phyloP scores from a whole-genome alignment of 1,284 basidiomycete genomes.

The Leccinum cinnamomeum region DNA sequence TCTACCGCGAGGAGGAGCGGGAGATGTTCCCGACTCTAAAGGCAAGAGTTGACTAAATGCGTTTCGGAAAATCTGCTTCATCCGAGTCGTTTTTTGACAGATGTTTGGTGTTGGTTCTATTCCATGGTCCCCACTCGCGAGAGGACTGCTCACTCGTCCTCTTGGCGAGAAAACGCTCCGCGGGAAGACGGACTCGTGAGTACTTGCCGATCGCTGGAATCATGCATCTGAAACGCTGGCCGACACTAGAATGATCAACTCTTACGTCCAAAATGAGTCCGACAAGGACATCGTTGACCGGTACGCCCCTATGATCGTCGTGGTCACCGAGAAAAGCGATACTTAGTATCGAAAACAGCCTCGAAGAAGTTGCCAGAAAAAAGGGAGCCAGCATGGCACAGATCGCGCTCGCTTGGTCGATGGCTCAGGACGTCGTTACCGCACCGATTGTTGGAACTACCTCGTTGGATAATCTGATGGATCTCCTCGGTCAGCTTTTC shows the following conservation, averaged over 20 bases:
- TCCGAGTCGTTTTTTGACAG: slow-evolving; percentile 31
- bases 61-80: background rate
- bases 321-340: background rate
- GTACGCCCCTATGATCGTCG: slow-evolving; percentile 10
- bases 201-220: background rate
- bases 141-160: slow-evolving; percentile 40
- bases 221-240: background rate
- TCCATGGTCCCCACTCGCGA: slow-evolving; percentile 39
- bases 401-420: slow-evolving; percentile 45
- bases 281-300: slow-evolving; percentile 27
- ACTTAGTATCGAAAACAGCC: slow-evolving; percentile 17
- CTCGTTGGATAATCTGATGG: slow-evolving; percentile 41
- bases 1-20: slow-evolving; percentile 52
- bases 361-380: slow-evolving; percentile 45
- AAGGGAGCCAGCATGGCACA: slow-evolving; percentile 46
- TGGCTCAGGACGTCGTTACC: slow-evolving; percentile 36
- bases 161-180: slow-evolving; percentile 27
- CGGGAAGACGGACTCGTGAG: slow-evolving; percentile 31
- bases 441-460: slow-evolving; percentile 48
- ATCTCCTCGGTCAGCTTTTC: slow-evolving; percentile 37
- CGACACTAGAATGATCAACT: slow-evolving; percentile 17
- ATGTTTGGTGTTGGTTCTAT: slow-evolving; percentile 36
- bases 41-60: slow-evolving; percentile 4
- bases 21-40: slow-evolving; percentile 49
- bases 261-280: slow-evolving; percentile 23